phyloP scores from a whole-genome alignment of 2,329 filamentous ascomycete genomes.

The Nigrospora sphaerica region DNA sequence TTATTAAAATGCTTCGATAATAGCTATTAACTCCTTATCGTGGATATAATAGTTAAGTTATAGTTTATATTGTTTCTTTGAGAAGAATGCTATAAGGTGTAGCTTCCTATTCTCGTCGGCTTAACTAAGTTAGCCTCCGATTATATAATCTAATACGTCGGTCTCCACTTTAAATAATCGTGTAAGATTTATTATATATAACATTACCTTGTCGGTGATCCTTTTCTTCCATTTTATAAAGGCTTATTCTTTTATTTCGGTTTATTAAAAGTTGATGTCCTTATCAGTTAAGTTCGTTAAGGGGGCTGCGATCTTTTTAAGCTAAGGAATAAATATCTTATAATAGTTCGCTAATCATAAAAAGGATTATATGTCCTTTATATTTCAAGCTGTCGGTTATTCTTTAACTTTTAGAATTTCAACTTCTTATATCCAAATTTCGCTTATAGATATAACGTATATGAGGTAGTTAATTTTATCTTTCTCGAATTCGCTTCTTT shows the following conservation, averaged over 20 bases:
- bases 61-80: too few species aligned
- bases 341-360: neutral
- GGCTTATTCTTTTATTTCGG: too few species aligned
- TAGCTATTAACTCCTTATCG: too few species aligned
- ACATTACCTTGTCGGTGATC: neutral
- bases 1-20: too few species aligned
- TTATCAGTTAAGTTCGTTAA: too few species aligned
- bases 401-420: slow-evolving; percentile 16
- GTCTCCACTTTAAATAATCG: neutral
- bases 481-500: too few species aligned
- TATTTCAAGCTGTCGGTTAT: slow-evolving; percentile 21
- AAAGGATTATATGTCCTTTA: too few species aligned
- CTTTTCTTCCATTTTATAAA: too few species aligned
- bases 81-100: too few species aligned
- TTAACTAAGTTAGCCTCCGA: slow-evolving; percentile 2
- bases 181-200: neutral
- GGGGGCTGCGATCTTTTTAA: too few species aligned
- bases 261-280: too few species aligned
- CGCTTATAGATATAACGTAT: slow-evolving; percentile 16
- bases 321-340: neutral
- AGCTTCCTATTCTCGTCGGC: slow-evolving; percentile 1
- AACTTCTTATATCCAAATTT: slow-evolving; percentile 16
- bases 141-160: slow-evolving; percentile 1
- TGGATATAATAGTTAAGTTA: too few species aligned
- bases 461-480: slow-evolving; percentile 20